A percentile compares a stretch with the other conserved stretches of the same genome.
phyloP scores from a whole-genome alignment of 495 filamentous ascomycete genomes.

The Daldinia bambusicola region DNA sequence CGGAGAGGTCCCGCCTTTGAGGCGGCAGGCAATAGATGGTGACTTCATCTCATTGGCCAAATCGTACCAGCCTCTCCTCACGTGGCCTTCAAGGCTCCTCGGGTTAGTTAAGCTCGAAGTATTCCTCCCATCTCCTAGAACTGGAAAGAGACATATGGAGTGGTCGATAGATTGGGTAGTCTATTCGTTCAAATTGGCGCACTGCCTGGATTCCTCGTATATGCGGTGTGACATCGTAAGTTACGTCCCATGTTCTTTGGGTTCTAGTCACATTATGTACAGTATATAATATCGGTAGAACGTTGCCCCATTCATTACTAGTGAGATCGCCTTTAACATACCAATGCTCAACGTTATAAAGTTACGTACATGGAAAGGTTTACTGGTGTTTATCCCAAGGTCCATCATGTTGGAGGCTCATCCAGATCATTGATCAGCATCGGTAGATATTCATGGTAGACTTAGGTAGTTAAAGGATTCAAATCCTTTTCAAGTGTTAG shows the following conservation, averaged over 20 bases:
- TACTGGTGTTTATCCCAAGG: background rate
- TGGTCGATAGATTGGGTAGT: conserved; percentile 6
- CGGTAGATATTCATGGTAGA: background rate
- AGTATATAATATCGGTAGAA: conserved; percentile 6
- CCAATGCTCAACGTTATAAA: background rate
- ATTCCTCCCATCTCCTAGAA: background rate
- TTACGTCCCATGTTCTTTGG: conserved; percentile 7
- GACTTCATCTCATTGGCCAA: conserved; percentile 23
- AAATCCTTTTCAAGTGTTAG: background rate
- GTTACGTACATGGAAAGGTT: background rate
- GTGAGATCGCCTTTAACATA: background rate
- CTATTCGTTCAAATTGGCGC: conserved; percentile 9
- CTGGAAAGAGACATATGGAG: conserved; percentile 6
- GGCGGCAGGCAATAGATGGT: background rate
- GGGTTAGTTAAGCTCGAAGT: conserved; percentile 8
- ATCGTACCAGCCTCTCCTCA: conserved; percentile 37
- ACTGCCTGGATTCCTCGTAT: conserved; percentile 34
- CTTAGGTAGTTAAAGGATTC: conserved; percentile 1
- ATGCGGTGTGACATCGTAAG: conserved; percentile 44
- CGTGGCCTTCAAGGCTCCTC: conserved; percentile 21
- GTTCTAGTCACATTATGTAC: conserved; percentile 14
- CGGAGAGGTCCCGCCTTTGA: conserved; percentile 6
- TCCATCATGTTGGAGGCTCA: background rate
- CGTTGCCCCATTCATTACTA: conserved; percentile 8
- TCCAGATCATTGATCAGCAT: background rate